A percentile compares a stretch with the other conserved stretches of the same genome.
Evolutionary conservation across 1,284 basidiomycete species (phyloP).

Genomic region (Tilletia setariae): DNA sequence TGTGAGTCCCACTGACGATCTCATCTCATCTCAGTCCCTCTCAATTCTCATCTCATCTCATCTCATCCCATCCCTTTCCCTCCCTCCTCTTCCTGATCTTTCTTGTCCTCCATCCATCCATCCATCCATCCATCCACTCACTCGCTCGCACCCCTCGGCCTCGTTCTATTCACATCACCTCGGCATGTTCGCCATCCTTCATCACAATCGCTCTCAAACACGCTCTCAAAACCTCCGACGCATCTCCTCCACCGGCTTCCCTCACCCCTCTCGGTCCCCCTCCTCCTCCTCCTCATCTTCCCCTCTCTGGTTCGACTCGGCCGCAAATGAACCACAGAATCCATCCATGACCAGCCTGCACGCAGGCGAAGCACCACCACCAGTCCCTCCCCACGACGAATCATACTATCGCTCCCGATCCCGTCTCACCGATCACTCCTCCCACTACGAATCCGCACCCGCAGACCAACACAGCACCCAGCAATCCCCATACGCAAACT

Average conservation of each 20-base stretch:
- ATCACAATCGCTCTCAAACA: not conserved
- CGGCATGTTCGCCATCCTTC: not conserved
- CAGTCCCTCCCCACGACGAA: conserved; percentile 11
- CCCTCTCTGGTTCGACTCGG: not conserved
- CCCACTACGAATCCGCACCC: conserved; percentile 15
- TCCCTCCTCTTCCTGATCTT: not conserved
- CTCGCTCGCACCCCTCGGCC: no score
- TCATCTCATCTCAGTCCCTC: not conserved
- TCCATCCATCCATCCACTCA: not conserved
- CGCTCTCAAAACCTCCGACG: not conserved
- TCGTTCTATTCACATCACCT: no score
- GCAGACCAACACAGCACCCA: not conserved
- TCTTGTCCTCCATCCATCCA: not conserved
- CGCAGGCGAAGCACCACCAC: not conserved
- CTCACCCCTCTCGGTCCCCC: no score
- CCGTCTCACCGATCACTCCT: conserved; percentile 9
- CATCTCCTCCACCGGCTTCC: no score
- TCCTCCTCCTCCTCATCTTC: not conserved
- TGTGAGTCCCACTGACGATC: not conserved
- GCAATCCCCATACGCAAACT: not conserved
- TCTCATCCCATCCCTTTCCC: not conserved
- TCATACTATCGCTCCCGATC: conserved; percentile 14
- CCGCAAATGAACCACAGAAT: not conserved
- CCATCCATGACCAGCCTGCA: conserved; percentile 11
- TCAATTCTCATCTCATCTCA: not conserved